Conservation (phyloP, 345 rosid species). For the Eucalyptus dawsonii region DNA sequence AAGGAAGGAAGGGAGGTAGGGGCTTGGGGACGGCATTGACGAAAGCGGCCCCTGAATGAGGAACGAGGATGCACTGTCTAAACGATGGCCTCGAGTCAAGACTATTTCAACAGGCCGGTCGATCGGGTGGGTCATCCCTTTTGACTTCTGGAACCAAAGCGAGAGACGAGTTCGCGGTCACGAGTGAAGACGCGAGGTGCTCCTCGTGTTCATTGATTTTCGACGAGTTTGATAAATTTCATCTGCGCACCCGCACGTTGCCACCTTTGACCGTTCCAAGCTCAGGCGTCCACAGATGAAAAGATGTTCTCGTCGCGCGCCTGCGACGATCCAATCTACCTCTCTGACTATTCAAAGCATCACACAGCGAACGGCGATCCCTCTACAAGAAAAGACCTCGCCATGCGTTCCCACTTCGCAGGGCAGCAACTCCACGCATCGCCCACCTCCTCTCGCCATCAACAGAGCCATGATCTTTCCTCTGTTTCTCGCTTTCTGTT, state of each 20-base stretch:
- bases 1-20: neutral
- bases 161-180: neutral
- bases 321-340: neutral
- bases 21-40: neutral
- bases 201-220: neutral
- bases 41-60: neutral
- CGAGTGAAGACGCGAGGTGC: neutral
- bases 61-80: neutral
- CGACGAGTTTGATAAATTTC: neutral
- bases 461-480: neutral
- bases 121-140: neutral
- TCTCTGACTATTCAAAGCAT: neutral
- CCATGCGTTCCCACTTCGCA: neutral
- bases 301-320: neutral
- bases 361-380: neutral
- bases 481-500: neutral
- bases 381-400: neutral
- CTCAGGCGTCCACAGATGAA: rapidly evolving
- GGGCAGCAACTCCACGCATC: neutral
- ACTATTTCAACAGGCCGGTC: neutral
- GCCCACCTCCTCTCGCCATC: neutral
- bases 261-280: neutral
- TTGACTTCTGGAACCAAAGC: neutral
- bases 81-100: neutral
- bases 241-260: neutral